Evolutionary conservation across 805 yeast genomes (phyloP), one percentile per base, ranked within the genome.

Genomic region (Saccharomycopsis javanensis): DNA sequence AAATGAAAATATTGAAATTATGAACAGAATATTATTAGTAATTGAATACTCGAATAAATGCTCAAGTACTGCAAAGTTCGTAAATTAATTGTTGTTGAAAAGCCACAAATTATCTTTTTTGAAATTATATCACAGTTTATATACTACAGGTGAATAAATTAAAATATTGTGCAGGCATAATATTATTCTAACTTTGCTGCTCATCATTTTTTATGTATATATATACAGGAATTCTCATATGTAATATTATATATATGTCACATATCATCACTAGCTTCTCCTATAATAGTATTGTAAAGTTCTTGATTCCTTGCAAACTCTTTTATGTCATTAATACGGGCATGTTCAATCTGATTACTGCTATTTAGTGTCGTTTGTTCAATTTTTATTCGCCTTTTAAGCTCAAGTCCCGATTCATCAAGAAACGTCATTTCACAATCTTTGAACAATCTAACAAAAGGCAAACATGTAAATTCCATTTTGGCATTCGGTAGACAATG

Each of bases 361-460:
- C 45, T 54, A 23, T 50, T 31, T 23, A 18, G 37, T 11, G 61
- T 59, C 3, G 57, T 52, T 37, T 59, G 60, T 20, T 54, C 52
- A 53, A 56, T 51, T 37, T 54, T 53, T 13, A 50, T 18, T 27
- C 42, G 34, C 7, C 33, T 16, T 8, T 18, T 18, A 1, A 28
- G 7, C 35, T 54, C 28, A 28, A 52, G 55, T 16, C 55, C 53
- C 31, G 25, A 16, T 25, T 52, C 52, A 20, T 60, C 60, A 13
- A 16, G 16, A 15, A n/a, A 28, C 27, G 42, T 35, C 18, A 57
- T 46, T 13, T 48, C 51, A 35, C 62, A 60, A 11, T 57, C 55
- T 31, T 57, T 50, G 53, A 60, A 60, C 6, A 60, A 6, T 25
- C 62, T 33, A 5, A 38, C 31, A 37, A 60, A 60, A 5, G 60